Conservation (phyloP, 129 eudicot species). For the Scalesia atractyloides region DNA sequence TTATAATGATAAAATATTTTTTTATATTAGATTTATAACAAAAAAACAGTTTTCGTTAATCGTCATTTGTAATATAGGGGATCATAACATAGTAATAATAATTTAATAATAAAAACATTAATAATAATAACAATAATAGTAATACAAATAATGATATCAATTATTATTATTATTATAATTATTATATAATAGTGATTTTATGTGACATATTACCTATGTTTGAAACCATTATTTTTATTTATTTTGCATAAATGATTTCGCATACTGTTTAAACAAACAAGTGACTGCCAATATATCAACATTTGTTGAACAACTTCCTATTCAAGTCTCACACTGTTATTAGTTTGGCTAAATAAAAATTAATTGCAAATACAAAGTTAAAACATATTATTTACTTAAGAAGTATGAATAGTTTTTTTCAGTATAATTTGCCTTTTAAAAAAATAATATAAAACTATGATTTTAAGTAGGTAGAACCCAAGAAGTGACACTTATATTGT, state of each 20-base stretch:
- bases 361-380: background rate
- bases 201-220: background rate
- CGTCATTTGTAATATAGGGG: no score
- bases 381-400: background rate
- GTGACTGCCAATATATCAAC: background rate
- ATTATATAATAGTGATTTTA: background rate
- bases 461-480: background rate
- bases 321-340: constrained; percentile 15
- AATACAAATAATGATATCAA: no score
- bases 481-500: background rate
- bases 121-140: no score
- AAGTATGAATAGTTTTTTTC: background rate
- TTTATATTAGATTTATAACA: no score
- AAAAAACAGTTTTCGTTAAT: no score
- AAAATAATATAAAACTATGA: no score
- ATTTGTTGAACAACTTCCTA: constrained; percentile 33
- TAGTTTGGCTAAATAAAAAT: background rate
- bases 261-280: background rate
- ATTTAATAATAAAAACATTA: no score
- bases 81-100: no score
- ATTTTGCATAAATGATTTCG: background rate
- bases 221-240: background rate
- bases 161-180: background rate
- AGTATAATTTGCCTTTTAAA: no score
- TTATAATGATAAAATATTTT: no score